Evolutionary conservation across 2,329 filamentous ascomycete species (phyloP).

Genomic region (Xylariales sp.): DNA sequence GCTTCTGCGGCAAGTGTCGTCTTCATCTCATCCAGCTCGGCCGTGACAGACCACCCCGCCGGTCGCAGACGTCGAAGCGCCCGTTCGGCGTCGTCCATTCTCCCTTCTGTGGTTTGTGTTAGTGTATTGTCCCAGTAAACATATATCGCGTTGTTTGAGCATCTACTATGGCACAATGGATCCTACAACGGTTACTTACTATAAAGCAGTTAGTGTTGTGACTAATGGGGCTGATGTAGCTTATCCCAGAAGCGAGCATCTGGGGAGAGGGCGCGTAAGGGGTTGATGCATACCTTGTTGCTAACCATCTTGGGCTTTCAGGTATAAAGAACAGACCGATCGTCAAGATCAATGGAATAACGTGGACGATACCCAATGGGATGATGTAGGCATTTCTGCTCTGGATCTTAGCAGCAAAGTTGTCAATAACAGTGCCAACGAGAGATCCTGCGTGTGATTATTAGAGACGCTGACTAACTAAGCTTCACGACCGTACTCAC

Average conservation of each 20-base stretch:
- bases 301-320: slow-evolving; percentile 57
- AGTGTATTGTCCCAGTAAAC: neutral
- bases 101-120: slow-evolving; percentile 42
- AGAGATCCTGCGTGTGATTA: slow-evolving; percentile 56
- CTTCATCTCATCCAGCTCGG: slow-evolving; percentile 54
- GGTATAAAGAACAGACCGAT: slow-evolving; percentile 55
- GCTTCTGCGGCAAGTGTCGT: slow-evolving; percentile 52
- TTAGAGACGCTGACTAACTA: no score
- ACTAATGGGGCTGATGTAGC: neutral
- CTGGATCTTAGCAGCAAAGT: slow-evolving; percentile 53
- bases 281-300: slow-evolving; percentile 36
- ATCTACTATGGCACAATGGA: neutral
- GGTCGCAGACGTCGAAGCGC: slow-evolving; percentile 52
- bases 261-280: neutral
- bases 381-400: slow-evolving; percentile 45
- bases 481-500: slow-evolving; percentile 47
- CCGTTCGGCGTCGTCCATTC: slow-evolving; percentile 47
- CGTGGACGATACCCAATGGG: slow-evolving; percentile 47
- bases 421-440: slow-evolving; percentile 63
- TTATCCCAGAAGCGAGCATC: neutral
- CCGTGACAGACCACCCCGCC: slow-evolving; percentile 45
- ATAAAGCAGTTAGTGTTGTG: slow-evolving; percentile 11
- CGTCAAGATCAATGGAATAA: slow-evolving; percentile 53
- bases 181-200: slow-evolving; percentile 18
- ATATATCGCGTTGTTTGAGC: neutral